phyloP scores from a whole-genome alignment of 2,329 filamentous ascomycete species.

The Trematosphaeria pertusa region DNA sequence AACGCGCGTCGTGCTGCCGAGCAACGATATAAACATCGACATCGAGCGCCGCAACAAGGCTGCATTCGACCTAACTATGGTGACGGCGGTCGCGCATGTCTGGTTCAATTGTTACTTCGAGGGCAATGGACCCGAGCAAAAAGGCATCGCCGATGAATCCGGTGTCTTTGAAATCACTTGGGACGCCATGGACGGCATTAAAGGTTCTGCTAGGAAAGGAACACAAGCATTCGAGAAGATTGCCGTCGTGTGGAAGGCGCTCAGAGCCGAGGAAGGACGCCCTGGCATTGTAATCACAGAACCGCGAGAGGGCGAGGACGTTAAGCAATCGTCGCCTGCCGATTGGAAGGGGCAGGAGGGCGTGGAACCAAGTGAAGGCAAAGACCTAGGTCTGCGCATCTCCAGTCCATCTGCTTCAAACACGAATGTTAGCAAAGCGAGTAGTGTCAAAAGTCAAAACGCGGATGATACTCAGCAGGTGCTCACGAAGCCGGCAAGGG shows the following conservation, averaged over 20 bases:
- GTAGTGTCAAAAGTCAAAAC: slow-evolving; percentile 64
- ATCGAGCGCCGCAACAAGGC: slow-evolving; percentile 86
- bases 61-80: slow-evolving; percentile 80
- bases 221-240: slow-evolving; percentile 81
- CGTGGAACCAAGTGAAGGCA: slow-evolving; percentile 57
- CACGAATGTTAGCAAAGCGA: slow-evolving; percentile 73
- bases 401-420: slow-evolving; percentile 66
- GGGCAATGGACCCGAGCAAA: slow-evolving; percentile 74
- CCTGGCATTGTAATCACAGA: slow-evolving; percentile 63
- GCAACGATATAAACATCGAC: slow-evolving; percentile 88
- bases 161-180: slow-evolving; percentile 76
- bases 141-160: slow-evolving; percentile 69
- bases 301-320: slow-evolving; percentile 70
- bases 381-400: slow-evolving; percentile 71
- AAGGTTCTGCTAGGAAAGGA: slow-evolving; percentile 84
- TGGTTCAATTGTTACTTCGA: slow-evolving; percentile 99
- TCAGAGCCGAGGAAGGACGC: slow-evolving; percentile 41
- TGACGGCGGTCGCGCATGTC: slow-evolving; percentile 90
- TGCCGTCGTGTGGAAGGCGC: slow-evolving; percentile 79
- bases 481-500: slow-evolving; percentile 32
- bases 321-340: slow-evolving; percentile 72
- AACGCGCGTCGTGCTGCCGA: slow-evolving; percentile 72
- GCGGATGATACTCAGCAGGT: slow-evolving; percentile 26
- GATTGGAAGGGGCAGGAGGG: slow-evolving; percentile 73
- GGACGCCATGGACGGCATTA: slow-evolving; percentile 90